Conservation (phyloP, 768 basidiomycete genomes). For the Tubosaeta sp. region DNA sequence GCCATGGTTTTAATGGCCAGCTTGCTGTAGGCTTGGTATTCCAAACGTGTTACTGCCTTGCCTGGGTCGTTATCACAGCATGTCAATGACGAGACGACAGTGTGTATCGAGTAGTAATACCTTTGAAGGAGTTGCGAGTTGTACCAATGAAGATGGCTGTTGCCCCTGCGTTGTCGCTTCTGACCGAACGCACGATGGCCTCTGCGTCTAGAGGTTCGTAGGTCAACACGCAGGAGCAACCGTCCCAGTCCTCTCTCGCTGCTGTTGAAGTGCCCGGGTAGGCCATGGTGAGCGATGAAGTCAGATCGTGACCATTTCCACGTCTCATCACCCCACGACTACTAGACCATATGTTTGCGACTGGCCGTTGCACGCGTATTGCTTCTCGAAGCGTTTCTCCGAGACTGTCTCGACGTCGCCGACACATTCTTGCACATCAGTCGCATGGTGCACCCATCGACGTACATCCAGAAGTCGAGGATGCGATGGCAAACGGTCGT, state of each 20-base stretch:
- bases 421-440: background rate
- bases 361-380: conserved; percentile 2
- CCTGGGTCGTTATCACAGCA: conserved; percentile 37
- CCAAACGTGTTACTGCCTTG: conserved; percentile 64
- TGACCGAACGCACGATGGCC: conserved; percentile 57
- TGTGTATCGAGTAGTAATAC: conserved; percentile 32
- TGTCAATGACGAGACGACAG: conserved; percentile 6
- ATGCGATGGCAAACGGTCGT: conserved; percentile 60
- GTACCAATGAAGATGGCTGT: conserved; percentile 78
- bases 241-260: conserved; percentile 23
- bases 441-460: conserved; percentile 44
- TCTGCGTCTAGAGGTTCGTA: conserved; percentile 54
- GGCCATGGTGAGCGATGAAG: conserved; percentile 11
- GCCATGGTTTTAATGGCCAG: conserved; percentile 76
- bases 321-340: background rate
- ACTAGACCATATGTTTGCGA: conserved; percentile 13
- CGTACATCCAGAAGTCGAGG: conserved; percentile 76
- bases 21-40: conserved; percentile 82
- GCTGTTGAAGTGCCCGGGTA: conserved; percentile 25
- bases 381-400: conserved; percentile 1
- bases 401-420: conserved; percentile 1
- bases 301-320: background rate
- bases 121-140: conserved; percentile 82
- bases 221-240: conserved; percentile 47
- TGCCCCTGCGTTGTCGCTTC: conserved; percentile 64